These are phyloP conservation scores for Lactarius quietus DNA, from an alignment of 768 basidiomycete genomes.

Conservation along the genomic window DNA sequence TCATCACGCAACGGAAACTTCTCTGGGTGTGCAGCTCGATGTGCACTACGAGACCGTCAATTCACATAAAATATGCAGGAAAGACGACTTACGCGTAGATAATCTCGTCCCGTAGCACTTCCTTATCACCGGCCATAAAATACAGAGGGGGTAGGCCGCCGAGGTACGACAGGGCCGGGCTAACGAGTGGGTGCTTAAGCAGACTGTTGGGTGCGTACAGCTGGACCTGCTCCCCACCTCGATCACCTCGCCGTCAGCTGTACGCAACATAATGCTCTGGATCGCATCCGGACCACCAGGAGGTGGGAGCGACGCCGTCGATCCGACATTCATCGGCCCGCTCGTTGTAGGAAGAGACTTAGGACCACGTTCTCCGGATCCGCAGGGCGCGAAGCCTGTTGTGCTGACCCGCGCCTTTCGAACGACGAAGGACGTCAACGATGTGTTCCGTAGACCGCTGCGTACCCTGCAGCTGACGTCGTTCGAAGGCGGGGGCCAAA, in stretches of 20 bases:
- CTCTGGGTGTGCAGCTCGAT: slow-evolving; percentile 85
- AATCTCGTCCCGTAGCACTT: slow-evolving; percentile 89
- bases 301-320: slow-evolving; percentile 44
- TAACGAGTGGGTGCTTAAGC: slow-evolving; percentile 77
- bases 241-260: slow-evolving; percentile 50
- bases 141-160: slow-evolving; percentile 89
- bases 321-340: slow-evolving; percentile 47
- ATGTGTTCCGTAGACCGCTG: slow-evolving; percentile 55
- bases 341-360: slow-evolving; percentile 28
- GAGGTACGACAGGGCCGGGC: slow-evolving; percentile 74
- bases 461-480: slow-evolving; percentile 57
- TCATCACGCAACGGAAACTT: slow-evolving; percentile 51
- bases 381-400: neutral
- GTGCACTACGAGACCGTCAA: slow-evolving; percentile 51
- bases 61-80: neutral
- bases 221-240: slow-evolving; percentile 72
- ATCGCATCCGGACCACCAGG: slow-evolving; percentile 33
- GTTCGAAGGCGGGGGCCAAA: slow-evolving; percentile 74
- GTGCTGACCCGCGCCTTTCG: slow-evolving; percentile 2
- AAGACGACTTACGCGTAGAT: slow-evolving; percentile 66
- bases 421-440: slow-evolving; percentile 43
- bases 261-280: slow-evolving; percentile 45
- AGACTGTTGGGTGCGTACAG: slow-evolving; percentile 81
- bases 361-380: slow-evolving; percentile 18
- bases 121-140: slow-evolving; percentile 83